Conservation (phyloP, 495 filamentous ascomycete genomes). For the Penicillium pulvis region DNA sequence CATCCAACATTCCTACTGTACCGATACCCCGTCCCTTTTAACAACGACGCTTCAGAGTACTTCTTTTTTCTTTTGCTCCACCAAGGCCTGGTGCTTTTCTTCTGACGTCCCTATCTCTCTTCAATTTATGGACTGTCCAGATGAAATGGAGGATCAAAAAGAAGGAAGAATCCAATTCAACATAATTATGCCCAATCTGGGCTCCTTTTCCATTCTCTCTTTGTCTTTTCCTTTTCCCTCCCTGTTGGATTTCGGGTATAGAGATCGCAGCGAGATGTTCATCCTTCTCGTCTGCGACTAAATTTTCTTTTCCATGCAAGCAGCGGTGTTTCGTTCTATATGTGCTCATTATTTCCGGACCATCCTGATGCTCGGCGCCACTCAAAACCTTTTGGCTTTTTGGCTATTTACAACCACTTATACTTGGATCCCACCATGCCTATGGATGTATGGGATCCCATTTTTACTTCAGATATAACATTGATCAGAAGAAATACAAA, state of each 20-base stretch:
- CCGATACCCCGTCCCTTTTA: constrained; percentile 44
- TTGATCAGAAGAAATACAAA: constrained; percentile 14
- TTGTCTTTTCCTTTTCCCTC: constrained; percentile 11
- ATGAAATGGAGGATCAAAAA: constrained; percentile 14
- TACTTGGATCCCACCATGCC: not conserved
- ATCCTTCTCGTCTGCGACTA: constrained; percentile 4
- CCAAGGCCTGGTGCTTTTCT: constrained; percentile 24
- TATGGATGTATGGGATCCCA: not conserved
- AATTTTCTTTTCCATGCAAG: constrained; percentile 11
- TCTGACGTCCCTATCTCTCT: not conserved
- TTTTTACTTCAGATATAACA: constrained; percentile 6
- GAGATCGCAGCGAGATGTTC: constrained; percentile 12
- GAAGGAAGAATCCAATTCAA: constrained; percentile 40
- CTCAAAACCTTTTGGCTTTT: not conserved
- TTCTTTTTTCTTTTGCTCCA: constrained; percentile 29
- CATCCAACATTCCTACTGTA: constrained; percentile 33
- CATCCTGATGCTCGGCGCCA: not conserved
- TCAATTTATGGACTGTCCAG: not conserved
- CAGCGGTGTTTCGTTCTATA: constrained; percentile 10
- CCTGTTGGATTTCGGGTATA: constrained; percentile 13
- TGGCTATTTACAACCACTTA: not conserved
- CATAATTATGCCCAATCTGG: constrained; percentile 20
- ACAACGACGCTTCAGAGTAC: constrained; percentile 36
- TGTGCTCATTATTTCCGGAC: not conserved
- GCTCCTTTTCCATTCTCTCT: constrained; percentile 13